Conservation (phyloP, 163 green algal species). For the Picocystis sp. region DNA sequence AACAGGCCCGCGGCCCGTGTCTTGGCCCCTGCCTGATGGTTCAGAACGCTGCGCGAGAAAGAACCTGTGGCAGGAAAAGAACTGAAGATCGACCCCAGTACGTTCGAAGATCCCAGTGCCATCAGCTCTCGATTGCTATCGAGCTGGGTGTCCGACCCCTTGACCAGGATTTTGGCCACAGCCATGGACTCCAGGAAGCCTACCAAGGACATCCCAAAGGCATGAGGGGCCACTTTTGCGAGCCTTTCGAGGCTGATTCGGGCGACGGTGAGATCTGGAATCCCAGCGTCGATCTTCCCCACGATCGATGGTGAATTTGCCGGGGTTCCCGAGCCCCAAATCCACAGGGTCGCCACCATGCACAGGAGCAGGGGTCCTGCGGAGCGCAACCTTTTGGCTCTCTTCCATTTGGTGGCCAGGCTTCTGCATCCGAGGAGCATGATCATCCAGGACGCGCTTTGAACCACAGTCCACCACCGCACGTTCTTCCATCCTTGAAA, state of each 20-base stretch:
- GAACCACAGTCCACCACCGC: too few relatives aligned
- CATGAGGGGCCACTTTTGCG: not conserved
- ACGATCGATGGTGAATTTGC: conserved; percentile 7
- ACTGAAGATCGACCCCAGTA: conserved; percentile 59
- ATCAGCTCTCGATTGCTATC: conserved; percentile 68
- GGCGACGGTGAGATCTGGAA: conserved; percentile 35
- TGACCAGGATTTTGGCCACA: conserved; percentile 45
- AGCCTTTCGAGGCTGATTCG: conserved; percentile 33
- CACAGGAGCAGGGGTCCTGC: too few relatives aligned
- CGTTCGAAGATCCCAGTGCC: conserved; percentile 73
- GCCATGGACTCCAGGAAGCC: conserved; percentile 43
- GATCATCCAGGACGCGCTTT: too few relatives aligned
- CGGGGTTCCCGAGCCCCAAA: too few relatives aligned
- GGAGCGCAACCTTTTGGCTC: too few relatives aligned
- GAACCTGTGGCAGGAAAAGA: conserved; percentile 78
- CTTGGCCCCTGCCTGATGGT: conserved; percentile 42
- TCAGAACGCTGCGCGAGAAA: conserved; percentile 69
- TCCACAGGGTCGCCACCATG: too few relatives aligned
- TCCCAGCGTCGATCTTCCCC: conserved; percentile 34
- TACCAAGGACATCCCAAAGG: conserved; percentile 24
- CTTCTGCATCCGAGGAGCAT: too few relatives aligned
- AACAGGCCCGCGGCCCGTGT: conserved; percentile 15
- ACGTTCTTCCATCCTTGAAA: too few relatives aligned
- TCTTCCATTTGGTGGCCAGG: too few relatives aligned
- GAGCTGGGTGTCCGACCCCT: conserved; percentile 19